phyloP scores from a whole-genome alignment of 2,329 filamentous ascomycete species.

The Ophidiomyces ophidiicola region DNA sequence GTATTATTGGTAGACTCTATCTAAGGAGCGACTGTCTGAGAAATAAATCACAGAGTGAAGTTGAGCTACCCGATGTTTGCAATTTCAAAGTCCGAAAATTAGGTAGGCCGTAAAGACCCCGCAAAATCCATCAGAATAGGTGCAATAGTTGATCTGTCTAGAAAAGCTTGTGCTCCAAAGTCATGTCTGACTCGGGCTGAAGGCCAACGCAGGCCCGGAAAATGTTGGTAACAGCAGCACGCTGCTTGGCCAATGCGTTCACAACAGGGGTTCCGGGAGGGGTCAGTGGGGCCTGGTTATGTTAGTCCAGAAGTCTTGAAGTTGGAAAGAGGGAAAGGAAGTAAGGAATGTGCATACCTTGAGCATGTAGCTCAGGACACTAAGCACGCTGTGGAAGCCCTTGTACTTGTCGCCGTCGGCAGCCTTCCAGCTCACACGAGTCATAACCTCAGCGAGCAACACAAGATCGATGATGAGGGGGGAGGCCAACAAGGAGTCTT shows the following conservation, averaged over 20 bases:
- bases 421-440: slow-evolving; percentile 83
- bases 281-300: slow-evolving; percentile 65
- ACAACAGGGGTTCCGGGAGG: slow-evolving; percentile 90
- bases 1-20: too few relatives aligned
- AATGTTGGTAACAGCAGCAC: slow-evolving; percentile 88
- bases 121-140: too few relatives aligned
- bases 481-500: slow-evolving; percentile 91
- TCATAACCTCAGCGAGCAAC: slow-evolving; percentile 93
- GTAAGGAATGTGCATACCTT: slow-evolving; percentile 37
- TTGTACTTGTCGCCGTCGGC: slow-evolving; percentile 58
- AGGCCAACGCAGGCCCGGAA: slow-evolving; percentile 95
- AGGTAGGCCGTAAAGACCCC: too few relatives aligned
- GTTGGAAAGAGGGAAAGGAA: not conserved
- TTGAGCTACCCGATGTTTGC: too few relatives aligned
- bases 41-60: too few relatives aligned
- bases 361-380: slow-evolving; percentile 97
- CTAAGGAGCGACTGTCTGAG: too few relatives aligned
- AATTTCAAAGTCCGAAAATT: too few relatives aligned
- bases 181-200: slow-evolving; percentile 98
- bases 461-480: slow-evolving; percentile 96
- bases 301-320: slow-evolving; percentile 7
- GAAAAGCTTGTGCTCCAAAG: slow-evolving; percentile 95
- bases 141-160: too few relatives aligned
- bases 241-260: slow-evolving; percentile 93
- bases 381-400: slow-evolving; percentile 93